Evolutionary conservation across 73 alveolate species (phyloP), one percentile per base, ranked within the genome.

Genomic region (Stentor roeselii): DNA sequence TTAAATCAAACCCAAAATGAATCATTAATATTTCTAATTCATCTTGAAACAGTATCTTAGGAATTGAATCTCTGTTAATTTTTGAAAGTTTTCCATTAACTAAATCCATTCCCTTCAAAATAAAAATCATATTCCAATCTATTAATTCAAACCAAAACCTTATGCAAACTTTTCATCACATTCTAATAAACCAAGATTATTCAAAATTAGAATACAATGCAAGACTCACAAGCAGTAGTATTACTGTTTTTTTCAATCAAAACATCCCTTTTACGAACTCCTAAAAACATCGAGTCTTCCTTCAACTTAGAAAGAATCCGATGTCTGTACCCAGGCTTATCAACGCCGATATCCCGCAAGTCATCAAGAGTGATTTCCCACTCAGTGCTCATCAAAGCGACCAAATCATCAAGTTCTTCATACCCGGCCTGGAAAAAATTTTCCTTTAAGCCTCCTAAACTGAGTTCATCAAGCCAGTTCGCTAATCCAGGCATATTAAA

Each of bases 281-380:
- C 50, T 1, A 67, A 21, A 11, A n/a, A 1, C 34, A 27, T 67
- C 34, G 37, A 36, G 41, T 67, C 84, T 21, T 76, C 84, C 39
- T 76, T 39, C 21, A 76, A 34, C 39, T 41, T 76, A 14, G 74
- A 39, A 76, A 76, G 75, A 1, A 76, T 76, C 74, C 84, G 27
- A 37, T 76, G 84, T 35, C 84, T 76, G 39, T 76, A 67, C 36
- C 84, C 84, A 36, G 74, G 60, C 3, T 76, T 76, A 6, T 21
- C 15, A 21, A 76, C 34, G 14, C 39, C 39, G n/a, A 76, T 39
- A 27, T n/a, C 36, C 39, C 39, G 32, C 76, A 76, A 67, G 0
- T 27, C 3, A 21, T 37, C 60, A 37, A 14, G 82, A 39, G 84
- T 76, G 60, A 76, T 76, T 39, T 32, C 60, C 60, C 60, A 39